Conservation (phyloP, 208 protist genomes). For the Zelonia costaricensis region DNA sequence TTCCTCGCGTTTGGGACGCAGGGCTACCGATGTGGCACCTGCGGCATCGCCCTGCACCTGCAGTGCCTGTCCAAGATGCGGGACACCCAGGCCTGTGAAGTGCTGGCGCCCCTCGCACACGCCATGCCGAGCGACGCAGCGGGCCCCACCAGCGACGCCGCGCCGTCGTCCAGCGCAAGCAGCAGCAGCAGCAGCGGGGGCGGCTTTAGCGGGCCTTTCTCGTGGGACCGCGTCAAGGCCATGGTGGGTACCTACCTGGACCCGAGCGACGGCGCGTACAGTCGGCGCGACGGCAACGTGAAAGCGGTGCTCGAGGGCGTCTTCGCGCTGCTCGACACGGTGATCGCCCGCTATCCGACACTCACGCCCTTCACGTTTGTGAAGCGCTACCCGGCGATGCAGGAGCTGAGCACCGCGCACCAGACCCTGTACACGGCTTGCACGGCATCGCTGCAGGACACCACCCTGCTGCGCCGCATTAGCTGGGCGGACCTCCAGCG, state of each 20-base stretch:
- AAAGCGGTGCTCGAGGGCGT: slow-evolving; percentile 35
- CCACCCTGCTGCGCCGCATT: slow-evolving; percentile 16
- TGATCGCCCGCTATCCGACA: slow-evolving; percentile 37
- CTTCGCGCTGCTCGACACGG: slow-evolving; percentile 35
- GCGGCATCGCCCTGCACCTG: slow-evolving; percentile 35
- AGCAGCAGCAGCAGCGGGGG: not conserved
- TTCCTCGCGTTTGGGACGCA: slow-evolving; percentile 44
- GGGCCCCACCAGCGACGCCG: not conserved
- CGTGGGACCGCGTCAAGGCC: slow-evolving; percentile 13
- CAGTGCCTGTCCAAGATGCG: slow-evolving; percentile 37
- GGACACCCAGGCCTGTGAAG: slow-evolving; percentile 17
- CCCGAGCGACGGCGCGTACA: slow-evolving; percentile 2
- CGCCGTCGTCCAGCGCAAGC: not conserved
- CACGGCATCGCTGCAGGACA: slow-evolving; percentile 24
- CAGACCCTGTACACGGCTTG: slow-evolving; percentile 32
- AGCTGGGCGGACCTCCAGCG: slow-evolving; percentile 14
- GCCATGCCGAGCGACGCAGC: slow-evolving; percentile 1
- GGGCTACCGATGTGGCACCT: slow-evolving; percentile 45
- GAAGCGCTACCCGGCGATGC: slow-evolving; percentile 27
- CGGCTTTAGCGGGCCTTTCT: slow-evolving; percentile 3
- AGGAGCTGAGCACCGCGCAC: slow-evolving; percentile 24
- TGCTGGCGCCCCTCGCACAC: slow-evolving; percentile 16
- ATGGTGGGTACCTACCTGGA: slow-evolving; percentile 21
- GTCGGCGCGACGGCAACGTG: slow-evolving; percentile 29
- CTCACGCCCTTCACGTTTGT: slow-evolving; percentile 21